These are phyloP conservation scores for Symmetrospora coprosmae DNA, from an alignment of 768 basidiomycete genomes.

Conservation along the genomic window DNA sequence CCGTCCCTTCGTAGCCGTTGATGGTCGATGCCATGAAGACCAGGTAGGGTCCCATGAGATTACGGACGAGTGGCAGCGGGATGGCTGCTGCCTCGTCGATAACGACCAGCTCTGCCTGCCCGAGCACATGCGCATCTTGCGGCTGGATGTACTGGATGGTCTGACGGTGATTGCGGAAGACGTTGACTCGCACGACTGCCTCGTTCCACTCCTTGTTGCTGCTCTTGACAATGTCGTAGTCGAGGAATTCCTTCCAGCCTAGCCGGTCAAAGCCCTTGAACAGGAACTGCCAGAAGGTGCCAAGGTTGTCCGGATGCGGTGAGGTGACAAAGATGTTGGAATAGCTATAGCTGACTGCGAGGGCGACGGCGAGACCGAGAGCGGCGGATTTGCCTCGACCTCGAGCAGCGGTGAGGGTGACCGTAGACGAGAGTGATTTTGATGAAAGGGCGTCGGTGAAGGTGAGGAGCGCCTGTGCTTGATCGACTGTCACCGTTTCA, in stretches of 20 bases:
- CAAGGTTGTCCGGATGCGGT: slow-evolving; percentile 92
- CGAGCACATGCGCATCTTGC: slow-evolving; percentile 90
- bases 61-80: slow-evolving; percentile 83
- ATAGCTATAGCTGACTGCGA: slow-evolving; percentile 83
- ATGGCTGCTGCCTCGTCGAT: slow-evolving; percentile 99
- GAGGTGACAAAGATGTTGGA: slow-evolving; percentile 96
- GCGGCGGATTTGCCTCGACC: slow-evolving; percentile 95
- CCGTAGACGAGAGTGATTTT: slow-evolving; percentile 83
- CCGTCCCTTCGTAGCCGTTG: slow-evolving; percentile 98
- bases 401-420: slow-evolving; percentile 83
- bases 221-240: slow-evolving; percentile 93
- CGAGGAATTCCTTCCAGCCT: slow-evolving; percentile 92
- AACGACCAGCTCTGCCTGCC: slow-evolving; percentile 91
- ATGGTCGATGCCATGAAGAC: slow-evolving; percentile 99
- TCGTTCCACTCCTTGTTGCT: slow-evolving; percentile 90
- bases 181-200: slow-evolving; percentile 85
- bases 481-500: slow-evolving; percentile 80
- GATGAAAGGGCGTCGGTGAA: slow-evolving; percentile 80
- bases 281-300: slow-evolving; percentile 92
- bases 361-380: slow-evolving; percentile 83
- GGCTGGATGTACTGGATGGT: slow-evolving; percentile 99
- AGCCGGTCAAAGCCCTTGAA: slow-evolving; percentile 91
- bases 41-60: slow-evolving; percentile 83
- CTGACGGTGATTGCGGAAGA: slow-evolving; percentile 84
- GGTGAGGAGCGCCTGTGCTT: slow-evolving; percentile 78